A percentile compares a stretch with the other conserved stretches of the same genome.
phyloP scores from a whole-genome alignment of 2,329 filamentous ascomycete species.

The Hortaea sp. region DNA sequence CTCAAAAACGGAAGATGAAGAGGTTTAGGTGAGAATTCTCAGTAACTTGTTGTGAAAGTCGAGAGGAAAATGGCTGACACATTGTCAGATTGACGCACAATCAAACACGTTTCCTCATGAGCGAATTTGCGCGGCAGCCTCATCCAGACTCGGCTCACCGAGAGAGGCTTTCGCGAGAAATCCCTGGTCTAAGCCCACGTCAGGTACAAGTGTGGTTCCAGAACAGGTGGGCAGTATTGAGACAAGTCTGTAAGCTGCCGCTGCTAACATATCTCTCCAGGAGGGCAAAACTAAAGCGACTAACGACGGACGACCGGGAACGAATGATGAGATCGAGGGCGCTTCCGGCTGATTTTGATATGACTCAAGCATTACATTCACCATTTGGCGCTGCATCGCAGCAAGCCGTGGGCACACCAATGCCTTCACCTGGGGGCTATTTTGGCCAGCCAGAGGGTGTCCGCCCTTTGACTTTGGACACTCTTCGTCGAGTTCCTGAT shows the following conservation, averaged over 20 bases:
- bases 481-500: constrained; percentile 51
- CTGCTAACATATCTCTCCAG: constrained; percentile 24
- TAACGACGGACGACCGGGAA: constrained; percentile 52
- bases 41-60: background rate
- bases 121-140: constrained; percentile 88
- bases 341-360: constrained; percentile 50
- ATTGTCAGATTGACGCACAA: constrained; percentile 71
- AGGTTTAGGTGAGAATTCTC: constrained; percentile 55
- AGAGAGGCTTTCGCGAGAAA: constrained; percentile 77
- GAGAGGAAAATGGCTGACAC: background rate
- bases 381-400: constrained; percentile 36
- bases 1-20: constrained; percentile 54
- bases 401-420: constrained; percentile 35
- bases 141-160: constrained; percentile 87
- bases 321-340: constrained; percentile 51
- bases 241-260: background rate
- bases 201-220: constrained; percentile 99
- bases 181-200: constrained; percentile 79
- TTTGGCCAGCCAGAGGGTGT: constrained; percentile 50
- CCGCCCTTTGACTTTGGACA: constrained; percentile 59
- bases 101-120: constrained; percentile 96
- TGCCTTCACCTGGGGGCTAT: constrained; percentile 36
- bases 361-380: constrained; percentile 48
- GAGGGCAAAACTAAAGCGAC: constrained; percentile 51
- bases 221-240: constrained; percentile 61